These are phyloP conservation scores for Epicoccum sorghinum DNA, from an alignment of 2,329 filamentous ascomycete species.

Conservation along the genomic window DNA sequence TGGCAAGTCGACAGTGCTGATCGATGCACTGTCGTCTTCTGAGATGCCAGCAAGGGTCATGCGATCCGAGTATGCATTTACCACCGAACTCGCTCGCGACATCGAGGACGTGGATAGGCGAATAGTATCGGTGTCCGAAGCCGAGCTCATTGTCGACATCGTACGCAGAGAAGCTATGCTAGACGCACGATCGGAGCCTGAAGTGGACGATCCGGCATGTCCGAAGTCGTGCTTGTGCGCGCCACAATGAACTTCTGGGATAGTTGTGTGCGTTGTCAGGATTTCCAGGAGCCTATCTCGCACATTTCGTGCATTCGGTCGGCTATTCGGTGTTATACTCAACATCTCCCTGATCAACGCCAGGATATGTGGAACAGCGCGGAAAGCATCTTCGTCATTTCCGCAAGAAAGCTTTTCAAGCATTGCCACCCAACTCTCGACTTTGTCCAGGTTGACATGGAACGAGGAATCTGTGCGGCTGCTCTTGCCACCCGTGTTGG, in stretches of 20 bases:
- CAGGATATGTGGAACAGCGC: slow-evolving; percentile 50
- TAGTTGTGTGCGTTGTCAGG: slow-evolving; percentile 36
- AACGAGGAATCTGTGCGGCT: slow-evolving; percentile 73
- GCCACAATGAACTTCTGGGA: slow-evolving; percentile 44
- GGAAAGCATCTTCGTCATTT: slow-evolving; percentile 46
- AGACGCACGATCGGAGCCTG: slow-evolving; percentile 37
- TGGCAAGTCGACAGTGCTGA: slow-evolving; percentile 31
- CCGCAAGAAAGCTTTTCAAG: slow-evolving; percentile 64
- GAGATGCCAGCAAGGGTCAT: slow-evolving; percentile 38
- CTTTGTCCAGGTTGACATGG: slow-evolving; percentile 71
- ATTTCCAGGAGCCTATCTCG: slow-evolving; percentile 47
- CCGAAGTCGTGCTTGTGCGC: slow-evolving; percentile 41
- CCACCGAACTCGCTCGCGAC: slow-evolving; percentile 37
- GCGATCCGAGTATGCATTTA: slow-evolving; percentile 41
- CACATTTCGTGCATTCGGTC: slow-evolving; percentile 51
- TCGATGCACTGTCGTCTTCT: slow-evolving; percentile 39
- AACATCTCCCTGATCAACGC: slow-evolving; percentile 52
- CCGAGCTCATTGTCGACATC: slow-evolving; percentile 38
- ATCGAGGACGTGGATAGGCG: slow-evolving; percentile 30
- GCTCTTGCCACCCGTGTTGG: slow-evolving; percentile 49
- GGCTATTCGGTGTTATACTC: slow-evolving; percentile 46
- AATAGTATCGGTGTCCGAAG: slow-evolving; percentile 41
- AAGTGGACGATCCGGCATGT: slow-evolving; percentile 28
- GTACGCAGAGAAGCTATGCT: slow-evolving; percentile 36
- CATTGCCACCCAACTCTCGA: slow-evolving; percentile 70